Evolutionary conservation across 2,329 filamentous ascomycete species (phyloP).

Genomic region (Cyanodermella asteris): DNA sequence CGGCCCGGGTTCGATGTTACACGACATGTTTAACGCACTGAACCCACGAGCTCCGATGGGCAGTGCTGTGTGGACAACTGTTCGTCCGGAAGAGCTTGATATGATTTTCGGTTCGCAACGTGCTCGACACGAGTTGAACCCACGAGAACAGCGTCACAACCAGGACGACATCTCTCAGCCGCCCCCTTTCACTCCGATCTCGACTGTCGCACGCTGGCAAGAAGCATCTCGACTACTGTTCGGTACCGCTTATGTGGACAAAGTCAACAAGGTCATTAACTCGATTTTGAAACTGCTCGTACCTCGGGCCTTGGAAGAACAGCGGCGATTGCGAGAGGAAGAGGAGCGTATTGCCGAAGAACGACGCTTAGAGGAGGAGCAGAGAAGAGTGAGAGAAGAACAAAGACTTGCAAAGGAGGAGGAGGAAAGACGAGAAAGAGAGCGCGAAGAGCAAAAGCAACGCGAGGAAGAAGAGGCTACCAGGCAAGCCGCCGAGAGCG

Average conservation of each 20-base stretch:
- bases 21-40: no score
- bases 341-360: conserved; percentile 41
- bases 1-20: no score
- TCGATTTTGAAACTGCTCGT: conserved; percentile 52
- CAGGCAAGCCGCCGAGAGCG: no score
- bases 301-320: conserved; percentile 68
- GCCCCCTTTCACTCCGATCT: conserved; percentile 48
- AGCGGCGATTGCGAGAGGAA: conserved; percentile 40
- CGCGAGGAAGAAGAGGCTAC: conserved; percentile 34
- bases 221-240: conserved; percentile 82
- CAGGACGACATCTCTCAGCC: conserved; percentile 41
- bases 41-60: no score
- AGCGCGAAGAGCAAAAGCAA: conserved; percentile 39
- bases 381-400: conserved; percentile 51
- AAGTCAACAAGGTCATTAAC: conserved; percentile 43
- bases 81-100: no score
- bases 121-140: no score
- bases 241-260: conserved; percentile 43
- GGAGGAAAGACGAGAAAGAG: conserved; percentile 34
- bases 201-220: conserved; percentile 60
- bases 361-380: conserved; percentile 44
- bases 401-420: conserved; percentile 46
- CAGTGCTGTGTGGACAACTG: no score
- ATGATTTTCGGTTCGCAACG: conserved; percentile 17
- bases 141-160: conserved; percentile 13